These are phyloP conservation scores for Monosporascus ibericus DNA, from an alignment of 2,329 filamentous ascomycete species.

Conservation along the genomic window DNA sequence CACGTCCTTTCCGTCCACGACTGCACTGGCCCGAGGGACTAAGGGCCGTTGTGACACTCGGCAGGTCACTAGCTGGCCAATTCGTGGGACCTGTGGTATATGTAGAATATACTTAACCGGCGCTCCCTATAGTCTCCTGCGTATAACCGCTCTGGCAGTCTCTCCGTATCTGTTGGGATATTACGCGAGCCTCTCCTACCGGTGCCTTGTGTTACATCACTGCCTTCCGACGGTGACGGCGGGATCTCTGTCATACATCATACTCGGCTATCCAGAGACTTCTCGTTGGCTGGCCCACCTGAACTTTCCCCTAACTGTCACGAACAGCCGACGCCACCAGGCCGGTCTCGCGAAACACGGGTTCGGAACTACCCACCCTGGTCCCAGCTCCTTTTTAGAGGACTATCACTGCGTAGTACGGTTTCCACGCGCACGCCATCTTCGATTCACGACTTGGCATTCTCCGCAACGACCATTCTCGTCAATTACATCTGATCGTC, in stretches of 20 bases:
- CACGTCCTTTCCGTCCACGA: slow-evolving; percentile 15
- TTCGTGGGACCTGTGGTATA: slow-evolving; percentile 6
- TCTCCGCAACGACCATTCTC: slow-evolving; percentile 13
- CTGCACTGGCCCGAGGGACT: slow-evolving; percentile 20
- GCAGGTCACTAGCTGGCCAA: slow-evolving; percentile 12
- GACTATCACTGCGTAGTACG: slow-evolving; percentile 4
- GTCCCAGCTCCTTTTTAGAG: slow-evolving; percentile 17
- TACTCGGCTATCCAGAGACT: slow-evolving; percentile 31
- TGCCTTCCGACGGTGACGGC: slow-evolving; percentile 29
- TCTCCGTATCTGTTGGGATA: slow-evolving; percentile 14
- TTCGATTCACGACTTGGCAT: slow-evolving; percentile 13
- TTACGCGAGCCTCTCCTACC: slow-evolving; percentile 23
- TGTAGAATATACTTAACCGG: slow-evolving; percentile 8
- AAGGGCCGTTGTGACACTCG: slow-evolving; percentile 15
- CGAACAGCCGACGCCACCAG: slow-evolving; percentile 20
- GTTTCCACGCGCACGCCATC: slow-evolving; percentile 11
- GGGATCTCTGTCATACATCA: slow-evolving; percentile 33
- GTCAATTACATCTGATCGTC: slow-evolving; percentile 10
- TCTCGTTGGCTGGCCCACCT: slow-evolving; percentile 23
- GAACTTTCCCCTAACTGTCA: slow-evolving; percentile 18
- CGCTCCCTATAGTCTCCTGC: slow-evolving; percentile 11
- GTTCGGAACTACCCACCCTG: slow-evolving; percentile 23
- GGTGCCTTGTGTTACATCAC: slow-evolving; percentile 26
- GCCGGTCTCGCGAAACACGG: slow-evolving; percentile 19
- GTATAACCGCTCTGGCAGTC: slow-evolving; percentile 12